Percentiles rank a stretch among this genome's conserved stretches.
Conservation (phyloP, 495 filamentous ascomycete species). For the Hamigera avellanea region DNA sequence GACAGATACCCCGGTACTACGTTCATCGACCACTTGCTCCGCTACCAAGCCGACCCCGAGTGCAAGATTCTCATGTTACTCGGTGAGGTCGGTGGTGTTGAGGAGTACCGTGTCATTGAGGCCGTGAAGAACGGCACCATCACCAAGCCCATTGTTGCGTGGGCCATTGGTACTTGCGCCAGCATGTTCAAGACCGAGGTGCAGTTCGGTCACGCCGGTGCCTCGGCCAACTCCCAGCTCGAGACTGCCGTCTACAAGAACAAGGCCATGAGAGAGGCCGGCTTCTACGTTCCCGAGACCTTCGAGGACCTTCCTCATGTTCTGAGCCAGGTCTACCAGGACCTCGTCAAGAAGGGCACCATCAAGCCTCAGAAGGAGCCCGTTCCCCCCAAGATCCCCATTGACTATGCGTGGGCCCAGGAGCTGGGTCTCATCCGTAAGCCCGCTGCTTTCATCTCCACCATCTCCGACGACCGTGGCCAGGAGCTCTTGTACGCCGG, state of each 20-base stretch:
- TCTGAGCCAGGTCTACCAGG: constrained; percentile 71
- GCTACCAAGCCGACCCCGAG: constrained; percentile 88
- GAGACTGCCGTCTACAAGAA: constrained; percentile 97
- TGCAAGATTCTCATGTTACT: constrained; percentile 95
- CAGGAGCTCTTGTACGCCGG: constrained; percentile 98
- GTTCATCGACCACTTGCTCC: constrained; percentile 95
- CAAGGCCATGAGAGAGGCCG: constrained; percentile 87
- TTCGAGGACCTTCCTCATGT: constrained; percentile 86
- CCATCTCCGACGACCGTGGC: constrained; percentile 98
- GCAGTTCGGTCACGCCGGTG: constrained; percentile 97
- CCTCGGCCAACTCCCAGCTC: constrained; percentile 96
- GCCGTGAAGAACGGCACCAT: constrained; percentile 88
- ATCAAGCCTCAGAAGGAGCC: constrained; percentile 84
- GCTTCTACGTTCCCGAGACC: constrained; percentile 87
- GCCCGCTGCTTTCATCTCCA: constrained; percentile 98
- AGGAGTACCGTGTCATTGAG: constrained; percentile 99
- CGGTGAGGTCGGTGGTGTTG: constrained; percentile 97
- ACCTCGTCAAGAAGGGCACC: constrained; percentile 67
- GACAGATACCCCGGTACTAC: constrained; percentile 97
- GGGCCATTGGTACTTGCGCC: constrained; percentile 98
- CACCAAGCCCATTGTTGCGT: constrained; percentile 96
- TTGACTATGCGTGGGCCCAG: constrained; percentile 99
- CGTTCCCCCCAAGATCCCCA: constrained; percentile 94
- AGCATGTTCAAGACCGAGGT: constrained; percentile 99
- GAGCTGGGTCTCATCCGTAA: constrained; percentile 99